Conservation (phyloP, 2,329 filamentous ascomycete species). For the Cladosporium colombiae region DNA sequence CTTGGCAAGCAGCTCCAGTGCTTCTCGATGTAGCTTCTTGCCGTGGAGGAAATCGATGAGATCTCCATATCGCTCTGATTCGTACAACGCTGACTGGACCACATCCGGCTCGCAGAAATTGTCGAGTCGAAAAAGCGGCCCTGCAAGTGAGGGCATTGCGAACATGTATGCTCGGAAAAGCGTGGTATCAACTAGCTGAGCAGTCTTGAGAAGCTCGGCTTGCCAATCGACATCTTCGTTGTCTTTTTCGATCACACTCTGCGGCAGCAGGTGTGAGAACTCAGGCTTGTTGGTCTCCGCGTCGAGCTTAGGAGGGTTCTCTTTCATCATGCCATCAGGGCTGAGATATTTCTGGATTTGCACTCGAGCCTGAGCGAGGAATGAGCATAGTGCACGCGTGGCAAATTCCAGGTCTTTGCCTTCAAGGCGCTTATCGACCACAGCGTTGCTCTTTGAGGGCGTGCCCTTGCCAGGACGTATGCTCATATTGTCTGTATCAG, state of each 20-base stretch:
- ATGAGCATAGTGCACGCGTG: slow-evolving; percentile 79
- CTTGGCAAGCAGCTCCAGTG: slow-evolving; percentile 75
- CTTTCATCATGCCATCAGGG: slow-evolving; percentile 59
- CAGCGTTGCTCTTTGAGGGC: slow-evolving; percentile 39
- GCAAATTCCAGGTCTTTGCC: slow-evolving; percentile 83
- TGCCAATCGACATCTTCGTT: slow-evolving; percentile 60
- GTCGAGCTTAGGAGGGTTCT: slow-evolving; percentile 49
- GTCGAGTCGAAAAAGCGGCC: slow-evolving; percentile 87
- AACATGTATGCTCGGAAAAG: slow-evolving; percentile 96
- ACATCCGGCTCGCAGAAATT: slow-evolving; percentile 97
- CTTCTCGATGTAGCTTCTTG: slow-evolving; percentile 87
- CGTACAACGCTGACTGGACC: slow-evolving; percentile 87
- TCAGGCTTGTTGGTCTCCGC: slow-evolving; percentile 47
- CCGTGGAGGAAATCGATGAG: slow-evolving; percentile 97
- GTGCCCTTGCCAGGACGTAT: slow-evolving; percentile 44
- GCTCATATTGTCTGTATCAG: slow-evolving; percentile 58
- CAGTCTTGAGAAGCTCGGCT: slow-evolving; percentile 71
- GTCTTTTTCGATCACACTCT: slow-evolving; percentile 29
- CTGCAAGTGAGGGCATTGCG: slow-evolving; percentile 78
- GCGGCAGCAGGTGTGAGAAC: slow-evolving; percentile 44
- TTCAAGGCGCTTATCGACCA: slow-evolving; percentile 58
- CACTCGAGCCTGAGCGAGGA: slow-evolving; percentile 79
- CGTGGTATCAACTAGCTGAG: slow-evolving; percentile 86
- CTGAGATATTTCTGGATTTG: slow-evolving; percentile 63
- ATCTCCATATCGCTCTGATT: slow-evolving; percentile 86